These are phyloP conservation scores for Cercophora sp. DNA, from an alignment of 495 filamentous ascomycete genomes.

Conservation along the genomic window DNA sequence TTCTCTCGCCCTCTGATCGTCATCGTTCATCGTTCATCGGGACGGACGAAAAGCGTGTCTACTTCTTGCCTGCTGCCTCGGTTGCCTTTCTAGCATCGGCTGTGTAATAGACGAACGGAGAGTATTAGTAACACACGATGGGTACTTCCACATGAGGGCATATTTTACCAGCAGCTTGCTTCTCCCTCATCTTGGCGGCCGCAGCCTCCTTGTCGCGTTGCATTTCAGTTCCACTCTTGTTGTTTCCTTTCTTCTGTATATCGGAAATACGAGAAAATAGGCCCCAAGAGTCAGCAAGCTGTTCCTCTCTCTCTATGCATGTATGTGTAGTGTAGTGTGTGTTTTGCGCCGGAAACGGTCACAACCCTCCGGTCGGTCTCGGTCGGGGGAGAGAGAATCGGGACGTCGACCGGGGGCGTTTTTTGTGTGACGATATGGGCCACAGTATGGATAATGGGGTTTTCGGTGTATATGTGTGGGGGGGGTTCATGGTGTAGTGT, in stretches of 20 bases:
- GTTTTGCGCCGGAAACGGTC: neutral
- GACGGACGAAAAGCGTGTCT: neutral
- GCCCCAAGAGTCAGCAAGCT: conserved; percentile 24
- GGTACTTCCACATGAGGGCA: neutral
- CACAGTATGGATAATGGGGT: too few species aligned
- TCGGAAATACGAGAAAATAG: conserved; percentile 1
- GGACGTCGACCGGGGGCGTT: too few species aligned
- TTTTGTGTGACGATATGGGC: too few species aligned
- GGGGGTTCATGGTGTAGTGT: neutral
- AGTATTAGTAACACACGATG: conserved; percentile 12
- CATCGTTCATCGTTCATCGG: too few species aligned
- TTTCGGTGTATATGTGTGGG: neutral
- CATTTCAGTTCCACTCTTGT: conserved; percentile 64
- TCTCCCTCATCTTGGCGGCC: conserved; percentile 83
- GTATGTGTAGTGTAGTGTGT: neutral
- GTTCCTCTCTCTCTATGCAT: neutral
- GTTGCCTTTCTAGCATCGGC: conserved; percentile 50
- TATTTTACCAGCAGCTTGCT: conserved; percentile 79
- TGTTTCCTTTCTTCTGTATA: conserved; percentile 57
- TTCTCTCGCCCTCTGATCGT: too few species aligned
- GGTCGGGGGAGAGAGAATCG: neutral
- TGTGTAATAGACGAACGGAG: conserved; percentile 15
- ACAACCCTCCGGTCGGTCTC: neutral
- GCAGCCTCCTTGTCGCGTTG: conserved; percentile 68
- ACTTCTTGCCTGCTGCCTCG: conserved; percentile 30